phyloP scores from a whole-genome alignment of 169 alveolate genomes.

The Plasmodium gaboni region DNA sequence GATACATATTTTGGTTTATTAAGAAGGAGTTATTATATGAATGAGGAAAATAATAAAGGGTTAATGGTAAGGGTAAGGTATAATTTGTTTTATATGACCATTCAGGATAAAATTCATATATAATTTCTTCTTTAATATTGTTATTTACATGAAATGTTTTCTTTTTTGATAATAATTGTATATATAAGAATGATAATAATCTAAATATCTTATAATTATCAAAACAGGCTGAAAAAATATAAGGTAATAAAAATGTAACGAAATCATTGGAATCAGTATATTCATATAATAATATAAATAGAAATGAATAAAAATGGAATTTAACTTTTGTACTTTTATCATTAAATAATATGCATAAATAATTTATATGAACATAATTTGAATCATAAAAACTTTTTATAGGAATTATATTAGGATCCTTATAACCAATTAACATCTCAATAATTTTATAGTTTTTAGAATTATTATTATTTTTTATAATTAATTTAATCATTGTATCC shows the following conservation, averaged over 20 bases:
- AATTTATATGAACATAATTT: slow-evolving; percentile 45
- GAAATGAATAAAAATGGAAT: slow-evolving; percentile 45
- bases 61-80: slow-evolving; percentile 61
- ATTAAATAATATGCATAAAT: slow-evolving; percentile 50
- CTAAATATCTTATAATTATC: slow-evolving; percentile 58
- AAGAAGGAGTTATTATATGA: slow-evolving; percentile 13
- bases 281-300: slow-evolving; percentile 39
- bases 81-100: slow-evolving; percentile 66
- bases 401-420: slow-evolving; percentile 58
- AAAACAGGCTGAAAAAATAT: slow-evolving; percentile 54
- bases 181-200: slow-evolving; percentile 26
- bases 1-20: slow-evolving; percentile 39
- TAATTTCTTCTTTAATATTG: slow-evolving; percentile 51
- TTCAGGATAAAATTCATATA: slow-evolving; percentile 49
- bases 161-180: slow-evolving; percentile 28
- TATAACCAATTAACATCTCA: slow-evolving; percentile 70
- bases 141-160: slow-evolving; percentile 16
- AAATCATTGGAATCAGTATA: slow-evolving; percentile 46
- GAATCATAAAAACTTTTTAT: slow-evolving; percentile 59
- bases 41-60: slow-evolving; percentile 29
- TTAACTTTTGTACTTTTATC: slow-evolving; percentile 53
- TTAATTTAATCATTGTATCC: slow-evolving; percentile 23
- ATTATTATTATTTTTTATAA: slow-evolving; percentile 37
- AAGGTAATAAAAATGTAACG: slow-evolving; percentile 36
- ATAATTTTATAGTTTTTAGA: slow-evolving; percentile 55